Evolutionary conservation across 1,139 yeast species (phyloP), one percentile per base, ranked within the genome.

Genomic region (Suhomyces maxii): DNA sequence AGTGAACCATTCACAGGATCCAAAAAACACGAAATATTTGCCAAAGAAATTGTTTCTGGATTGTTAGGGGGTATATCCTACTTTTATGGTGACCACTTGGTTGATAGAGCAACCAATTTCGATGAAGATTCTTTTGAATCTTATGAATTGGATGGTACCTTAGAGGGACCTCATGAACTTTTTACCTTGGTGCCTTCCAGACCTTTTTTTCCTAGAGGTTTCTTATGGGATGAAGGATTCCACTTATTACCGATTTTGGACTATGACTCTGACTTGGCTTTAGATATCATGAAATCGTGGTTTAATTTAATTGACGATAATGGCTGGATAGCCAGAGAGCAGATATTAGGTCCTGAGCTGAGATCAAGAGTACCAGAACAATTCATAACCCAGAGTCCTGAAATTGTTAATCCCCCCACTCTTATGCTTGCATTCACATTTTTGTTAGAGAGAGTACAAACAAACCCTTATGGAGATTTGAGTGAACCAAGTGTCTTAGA

Each of bases 211-310:
- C 98, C 99, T 8, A 77, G 99, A 53, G 99, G 99, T 0, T 93
- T 93, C 60, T 89, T 89, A 60, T 93, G 99, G 99, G 99, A 95
- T 65, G 99, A 95, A 68, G 99, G 99, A 0, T 93, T 93, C 67
- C 97, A 93, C 63, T 73, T 93, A 52, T 72, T 91, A 36, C 96
- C 96, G 3, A 71, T 93, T 34, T 66, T 89, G 53, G 84, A 86
- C 43, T 91, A 86, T 63, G 99, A 93, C 64, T 79, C 89, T 8
- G 97, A 90, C 60, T 71, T 93, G 39, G 89, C 84, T 0, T 71
- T 91, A 50, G 96, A 89, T 53, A 84, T 93, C 26, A 64, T 90
- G 49, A 79, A 85, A 58, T 87, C 96, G 40, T 93, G 99, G 99
- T 86, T 93, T 61, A 69, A 79, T 36, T 69, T 89, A 44, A 88